Evolutionary conservation across 129 eudicot genomes (phyloP).

Genomic region (Saposhnikovia divaricata): DNA sequence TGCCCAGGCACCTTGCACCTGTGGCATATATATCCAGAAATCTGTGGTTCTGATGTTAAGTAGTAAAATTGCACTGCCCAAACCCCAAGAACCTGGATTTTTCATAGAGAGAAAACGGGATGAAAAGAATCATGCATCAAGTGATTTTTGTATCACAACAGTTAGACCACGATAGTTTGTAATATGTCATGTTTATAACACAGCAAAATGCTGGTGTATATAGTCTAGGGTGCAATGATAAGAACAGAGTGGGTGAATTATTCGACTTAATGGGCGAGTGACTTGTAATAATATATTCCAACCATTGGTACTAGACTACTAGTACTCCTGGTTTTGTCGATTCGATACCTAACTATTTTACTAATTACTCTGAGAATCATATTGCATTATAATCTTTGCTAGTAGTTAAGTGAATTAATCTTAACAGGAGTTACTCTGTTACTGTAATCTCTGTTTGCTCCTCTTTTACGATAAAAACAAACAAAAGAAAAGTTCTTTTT

Average conservation of each 20-base stretch:
- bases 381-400: no score
- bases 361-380: no score
- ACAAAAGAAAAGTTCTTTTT: no score
- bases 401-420: no score
- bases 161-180: neutral
- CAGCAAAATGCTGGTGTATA: neutral
- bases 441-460: no score
- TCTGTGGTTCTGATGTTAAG: slow-evolving; percentile 37
- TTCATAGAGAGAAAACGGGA: slow-evolving; percentile 8
- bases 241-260: neutral
- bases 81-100: slow-evolving; percentile 25
- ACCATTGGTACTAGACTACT: no score
- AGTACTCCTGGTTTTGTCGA: no score
- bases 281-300: no score
- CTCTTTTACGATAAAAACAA: no score
- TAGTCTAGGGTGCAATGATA: neutral
- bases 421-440: no score
- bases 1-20: no score
- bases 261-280: neutral
- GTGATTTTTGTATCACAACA: neutral
- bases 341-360: no score
- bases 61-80: slow-evolving; percentile 27
- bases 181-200: neutral
- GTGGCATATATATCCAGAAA: slow-evolving; percentile 25
- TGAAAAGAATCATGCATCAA: neutral